Conservation (phyloP, 1,284 basidiomycete genomes). For the Puccinia triticina region DNA sequence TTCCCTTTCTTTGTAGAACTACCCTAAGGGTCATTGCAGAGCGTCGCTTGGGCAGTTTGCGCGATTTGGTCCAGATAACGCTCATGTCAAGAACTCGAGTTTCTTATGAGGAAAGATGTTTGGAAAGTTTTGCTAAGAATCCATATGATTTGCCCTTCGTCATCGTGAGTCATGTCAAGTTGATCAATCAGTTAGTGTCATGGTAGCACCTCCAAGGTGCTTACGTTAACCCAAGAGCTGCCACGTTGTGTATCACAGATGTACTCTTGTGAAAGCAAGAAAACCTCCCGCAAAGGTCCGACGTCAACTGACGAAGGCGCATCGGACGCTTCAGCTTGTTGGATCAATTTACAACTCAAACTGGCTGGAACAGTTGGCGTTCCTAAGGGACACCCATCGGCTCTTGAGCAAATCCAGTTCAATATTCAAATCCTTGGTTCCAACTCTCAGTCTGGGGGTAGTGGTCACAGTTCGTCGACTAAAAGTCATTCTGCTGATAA, state of each 20-base stretch:
- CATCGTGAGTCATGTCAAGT: slow-evolving; percentile 31
- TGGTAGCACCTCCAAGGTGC: background rate
- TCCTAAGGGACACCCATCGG: slow-evolving; percentile 37
- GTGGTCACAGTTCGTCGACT: background rate
- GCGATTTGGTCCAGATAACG: slow-evolving; percentile 47
- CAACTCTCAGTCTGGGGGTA: slow-evolving; percentile 2
- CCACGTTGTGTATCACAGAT: slow-evolving; percentile 13
- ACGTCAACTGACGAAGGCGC: background rate
- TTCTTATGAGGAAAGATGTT: slow-evolving; percentile 46
- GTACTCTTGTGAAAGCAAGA: slow-evolving; percentile 46
- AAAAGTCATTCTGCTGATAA: background rate
- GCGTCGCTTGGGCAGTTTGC: slow-evolving; percentile 36
- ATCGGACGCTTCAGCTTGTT: slow-evolving; percentile 9
- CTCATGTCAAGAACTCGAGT: slow-evolving; percentile 34
- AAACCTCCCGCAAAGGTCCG: background rate
- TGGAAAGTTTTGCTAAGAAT: slow-evolving; percentile 46
- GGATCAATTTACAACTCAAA: slow-evolving; percentile 21
- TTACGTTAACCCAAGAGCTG: background rate
- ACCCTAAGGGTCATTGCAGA: slow-evolving; percentile 47
- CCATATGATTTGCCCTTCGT: slow-evolving; percentile 50
- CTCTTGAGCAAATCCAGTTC: slow-evolving; percentile 34
- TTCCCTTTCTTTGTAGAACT: slow-evolving; percentile 31
- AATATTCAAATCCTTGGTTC: slow-evolving; percentile 16
- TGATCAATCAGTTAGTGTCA: background rate
- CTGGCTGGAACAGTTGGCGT: slow-evolving; percentile 38